Conservation (phyloP, 306 rosid species). For the Fagus crenata region DNA sequence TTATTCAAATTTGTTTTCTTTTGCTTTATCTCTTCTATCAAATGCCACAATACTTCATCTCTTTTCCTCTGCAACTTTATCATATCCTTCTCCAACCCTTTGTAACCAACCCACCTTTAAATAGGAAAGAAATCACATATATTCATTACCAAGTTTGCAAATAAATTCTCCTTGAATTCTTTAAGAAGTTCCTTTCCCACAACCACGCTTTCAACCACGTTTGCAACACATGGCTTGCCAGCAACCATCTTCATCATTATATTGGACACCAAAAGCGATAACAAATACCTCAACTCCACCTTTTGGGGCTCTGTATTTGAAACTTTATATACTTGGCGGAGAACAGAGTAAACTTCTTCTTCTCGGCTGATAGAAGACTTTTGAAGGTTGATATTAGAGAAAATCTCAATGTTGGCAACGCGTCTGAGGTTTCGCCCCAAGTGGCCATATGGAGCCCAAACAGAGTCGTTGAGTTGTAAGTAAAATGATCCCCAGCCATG, state of each 20-base stretch:
- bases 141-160: neutral
- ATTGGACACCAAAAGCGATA: constrained; percentile 29
- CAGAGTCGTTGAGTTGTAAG: constrained; percentile 22
- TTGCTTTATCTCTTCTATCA: constrained; percentile 12
- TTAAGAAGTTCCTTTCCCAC: constrained; percentile 21
- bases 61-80: constrained; percentile 19
- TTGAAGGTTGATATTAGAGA: constrained; percentile 26
- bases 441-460: constrained; percentile 28
- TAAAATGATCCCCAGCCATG: constrained; percentile 30
- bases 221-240: constrained; percentile 35
- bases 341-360: constrained; percentile 13
- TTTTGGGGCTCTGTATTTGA: neutral
- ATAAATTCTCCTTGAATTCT: constrained; percentile 23
- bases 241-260: constrained; percentile 28
- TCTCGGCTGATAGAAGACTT: constrained; percentile 20
- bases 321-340: constrained; percentile 20
- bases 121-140: constrained; percentile 35
- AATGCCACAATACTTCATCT: constrained; percentile 11
- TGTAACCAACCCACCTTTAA: constrained; percentile 30
- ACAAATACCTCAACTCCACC: neutral
- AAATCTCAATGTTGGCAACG: constrained; percentile 21
- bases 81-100: constrained; percentile 29
- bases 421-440: constrained; percentile 36
- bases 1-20: neutral
- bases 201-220: constrained; percentile 7